phyloP scores from a whole-genome alignment of 116 monocot genomes.

The Dioscorea cayenensis region DNA sequence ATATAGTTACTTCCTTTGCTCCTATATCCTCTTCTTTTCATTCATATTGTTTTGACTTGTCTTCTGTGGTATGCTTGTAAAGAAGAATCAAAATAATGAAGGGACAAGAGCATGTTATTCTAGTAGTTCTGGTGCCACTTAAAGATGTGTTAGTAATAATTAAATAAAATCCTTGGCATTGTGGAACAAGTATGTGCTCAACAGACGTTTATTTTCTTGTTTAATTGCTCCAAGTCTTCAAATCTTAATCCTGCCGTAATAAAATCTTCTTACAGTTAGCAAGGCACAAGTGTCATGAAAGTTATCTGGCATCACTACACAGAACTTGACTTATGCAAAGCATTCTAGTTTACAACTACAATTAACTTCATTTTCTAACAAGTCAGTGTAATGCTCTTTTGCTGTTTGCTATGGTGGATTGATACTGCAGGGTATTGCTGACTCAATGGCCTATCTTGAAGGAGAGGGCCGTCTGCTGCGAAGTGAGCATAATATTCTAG shows the following conservation, averaged over 20 bases:
- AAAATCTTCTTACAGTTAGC: no score
- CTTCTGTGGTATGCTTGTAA: not conserved
- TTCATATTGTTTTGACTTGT: not conserved
- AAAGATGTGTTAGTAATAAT: not conserved
- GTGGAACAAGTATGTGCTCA: no score
- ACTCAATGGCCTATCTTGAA: slow-evolving; percentile 89
- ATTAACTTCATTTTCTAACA: no score
- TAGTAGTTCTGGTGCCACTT: not conserved
- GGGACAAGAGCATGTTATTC: not conserved
- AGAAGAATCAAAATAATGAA: not conserved
- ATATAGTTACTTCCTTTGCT: not conserved
- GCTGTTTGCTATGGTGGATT: slow-evolving; percentile 4
- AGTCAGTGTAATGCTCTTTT: not conserved
- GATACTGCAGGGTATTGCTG: slow-evolving; percentile 69
- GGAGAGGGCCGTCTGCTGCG: slow-evolving; percentile 72
- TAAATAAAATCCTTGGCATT: not conserved
- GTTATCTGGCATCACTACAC: no score
- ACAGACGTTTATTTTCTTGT: no score
- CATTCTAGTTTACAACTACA: no score
- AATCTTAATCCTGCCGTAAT: no score
- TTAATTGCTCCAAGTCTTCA: no score
- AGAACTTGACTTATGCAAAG: no score
- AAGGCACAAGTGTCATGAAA: no score
- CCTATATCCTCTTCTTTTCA: not conserved
- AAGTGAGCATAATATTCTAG: slow-evolving; percentile 88